phyloP scores from a whole-genome alignment of 306 rosid species.

The Begonia loranthoides region DNA sequence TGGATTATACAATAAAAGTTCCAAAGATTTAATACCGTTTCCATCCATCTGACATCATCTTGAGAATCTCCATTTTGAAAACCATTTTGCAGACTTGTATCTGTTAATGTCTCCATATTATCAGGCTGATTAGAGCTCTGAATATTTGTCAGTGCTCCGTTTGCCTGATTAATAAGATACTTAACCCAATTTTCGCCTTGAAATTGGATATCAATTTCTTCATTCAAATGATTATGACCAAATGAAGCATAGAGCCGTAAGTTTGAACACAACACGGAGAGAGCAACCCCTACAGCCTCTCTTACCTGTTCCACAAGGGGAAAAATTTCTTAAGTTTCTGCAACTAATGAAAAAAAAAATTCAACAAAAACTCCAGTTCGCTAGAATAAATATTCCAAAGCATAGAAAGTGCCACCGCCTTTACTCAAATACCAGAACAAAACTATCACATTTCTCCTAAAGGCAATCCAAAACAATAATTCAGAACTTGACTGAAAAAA shows the following conservation, averaged over 20 bases:
- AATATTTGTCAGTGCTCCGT: conserved; percentile 56
- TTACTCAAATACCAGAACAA: too few relatives aligned
- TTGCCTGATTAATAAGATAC: conserved; percentile 43
- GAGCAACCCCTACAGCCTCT: conserved; percentile 84
- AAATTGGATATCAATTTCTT: conserved; percentile 25
- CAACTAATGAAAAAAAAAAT: too few relatives aligned
- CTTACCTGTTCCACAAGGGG: conserved; percentile 55
- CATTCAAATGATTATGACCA: conserved; percentile 26
- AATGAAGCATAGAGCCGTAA: conserved; percentile 60
- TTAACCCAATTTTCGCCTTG: conserved; percentile 68
- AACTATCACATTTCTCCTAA: too few relatives aligned
- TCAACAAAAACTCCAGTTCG: too few relatives aligned
- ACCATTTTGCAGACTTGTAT: conserved; percentile 46
- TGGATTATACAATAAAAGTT: conserved; percentile 8
- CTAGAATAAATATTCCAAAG: too few relatives aligned
- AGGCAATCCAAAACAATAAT: too few relatives aligned
- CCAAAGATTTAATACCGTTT: conserved; percentile 52
- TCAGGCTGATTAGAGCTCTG: conserved; percentile 62
- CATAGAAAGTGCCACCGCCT: too few relatives aligned
- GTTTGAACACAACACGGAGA: conserved; percentile 81
- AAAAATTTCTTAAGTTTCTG: conserved; percentile 12
- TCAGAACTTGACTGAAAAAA: too few relatives aligned
- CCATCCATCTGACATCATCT: conserved; percentile 94
- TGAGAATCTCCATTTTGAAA: conserved; percentile 56
- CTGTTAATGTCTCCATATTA: conserved; percentile 30